A percentile compares a stretch with the other conserved stretches of the same genome.
Conservation (phyloP, 2,329 filamentous ascomycete species). For the Aspergillus felis region DNA sequence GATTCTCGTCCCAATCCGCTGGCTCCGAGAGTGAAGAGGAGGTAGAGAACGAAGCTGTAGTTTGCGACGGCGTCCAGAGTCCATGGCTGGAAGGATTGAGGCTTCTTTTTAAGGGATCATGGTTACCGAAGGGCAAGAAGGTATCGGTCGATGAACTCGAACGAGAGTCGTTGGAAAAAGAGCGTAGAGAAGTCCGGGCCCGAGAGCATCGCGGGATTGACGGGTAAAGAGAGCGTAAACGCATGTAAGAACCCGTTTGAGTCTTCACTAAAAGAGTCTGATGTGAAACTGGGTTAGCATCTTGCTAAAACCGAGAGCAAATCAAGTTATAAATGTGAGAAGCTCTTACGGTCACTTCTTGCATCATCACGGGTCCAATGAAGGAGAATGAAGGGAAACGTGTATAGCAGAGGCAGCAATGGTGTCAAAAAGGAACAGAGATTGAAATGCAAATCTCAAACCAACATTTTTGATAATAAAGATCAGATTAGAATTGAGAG, state of each 20-base stretch:
- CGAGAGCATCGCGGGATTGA: slow-evolving; percentile 15
- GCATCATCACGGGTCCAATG: slow-evolving; percentile 22
- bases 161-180: slow-evolving; percentile 27
- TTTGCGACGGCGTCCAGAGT: slow-evolving; percentile 13
- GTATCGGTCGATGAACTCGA: slow-evolving; percentile 12
- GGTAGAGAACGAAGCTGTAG: slow-evolving; percentile 29
- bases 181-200: slow-evolving; percentile 20
- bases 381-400: slow-evolving; percentile 19
- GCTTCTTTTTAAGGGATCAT: slow-evolving; percentile 15
- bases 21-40: slow-evolving; percentile 30
- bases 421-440: slow-evolving; percentile 12
- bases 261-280: slow-evolving; percentile 23
- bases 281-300: slow-evolving; percentile 6
- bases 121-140: slow-evolving; percentile 12
- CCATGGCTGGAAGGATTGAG: slow-evolving; percentile 7
- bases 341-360: slow-evolving; percentile 28
- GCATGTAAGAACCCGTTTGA: slow-evolving; percentile 18
- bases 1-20: slow-evolving; percentile 71
- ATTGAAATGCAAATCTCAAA: slow-evolving; percentile 13
- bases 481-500: slow-evolving; percentile 1
- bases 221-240: slow-evolving; percentile 17
- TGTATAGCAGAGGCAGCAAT: slow-evolving; percentile 20
- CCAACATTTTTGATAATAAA: slow-evolving; percentile 20
- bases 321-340: background rate
- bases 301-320: background rate